Evolutionary conservation across 1,139 yeast species (phyloP).

Genomic region (Pneumocystis wakefieldiae): DNA sequence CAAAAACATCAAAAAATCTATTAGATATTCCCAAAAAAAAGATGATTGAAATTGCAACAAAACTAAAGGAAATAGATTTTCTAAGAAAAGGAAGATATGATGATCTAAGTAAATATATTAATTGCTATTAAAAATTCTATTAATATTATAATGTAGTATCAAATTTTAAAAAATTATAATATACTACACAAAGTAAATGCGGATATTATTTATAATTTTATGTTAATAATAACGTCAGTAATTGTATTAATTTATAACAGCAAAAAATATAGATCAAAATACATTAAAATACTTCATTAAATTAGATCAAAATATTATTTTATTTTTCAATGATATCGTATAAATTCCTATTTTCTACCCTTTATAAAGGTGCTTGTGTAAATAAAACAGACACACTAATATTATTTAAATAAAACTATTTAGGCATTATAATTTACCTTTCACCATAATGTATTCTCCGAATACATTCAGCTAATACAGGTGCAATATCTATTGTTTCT

Average conservation of each 20-base stretch:
- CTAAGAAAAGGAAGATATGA: conserved; percentile 47
- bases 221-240: too few species aligned
- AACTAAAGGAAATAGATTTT: conserved; percentile 50
- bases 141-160: neutral
- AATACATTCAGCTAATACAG: conserved; percentile 88
- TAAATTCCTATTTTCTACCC: neutral
- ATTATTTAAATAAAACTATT: neutral
- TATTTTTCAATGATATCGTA: neutral
- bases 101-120: conserved; percentile 19
- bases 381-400: conserved; percentile 60
- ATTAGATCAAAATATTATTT: neutral
- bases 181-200: neutral
- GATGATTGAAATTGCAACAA: conserved; percentile 24
- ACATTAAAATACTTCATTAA: neutral
- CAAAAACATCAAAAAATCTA: conserved; percentile 19
- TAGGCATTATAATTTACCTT: conserved; percentile 27
- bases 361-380: conserved; percentile 44
- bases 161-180: neutral
- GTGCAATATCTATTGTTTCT: conserved; percentile 70
- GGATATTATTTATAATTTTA: too few species aligned
- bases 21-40: conserved; percentile 12
- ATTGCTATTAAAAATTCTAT: neutral
- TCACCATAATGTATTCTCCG: conserved; percentile 96
- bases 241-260: neutral
- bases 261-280: neutral